Base-by-base conservation (phyloP, 805 yeast species). In the Ogataea philodendri region DNA sequence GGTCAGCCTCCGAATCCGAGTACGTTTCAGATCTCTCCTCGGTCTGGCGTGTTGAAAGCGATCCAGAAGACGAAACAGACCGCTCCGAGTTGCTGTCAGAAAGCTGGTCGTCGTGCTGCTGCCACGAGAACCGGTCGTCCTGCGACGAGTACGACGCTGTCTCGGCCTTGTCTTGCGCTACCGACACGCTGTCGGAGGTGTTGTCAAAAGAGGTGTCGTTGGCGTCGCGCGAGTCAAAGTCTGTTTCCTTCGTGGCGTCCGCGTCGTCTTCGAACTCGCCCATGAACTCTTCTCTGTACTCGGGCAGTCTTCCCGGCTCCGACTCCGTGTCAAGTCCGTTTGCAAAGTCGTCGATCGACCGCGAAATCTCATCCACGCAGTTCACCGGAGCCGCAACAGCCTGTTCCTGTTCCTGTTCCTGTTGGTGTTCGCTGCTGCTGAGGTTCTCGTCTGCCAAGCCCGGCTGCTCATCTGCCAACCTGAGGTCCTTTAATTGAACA, bases 11-110 rank as follows among this genome's bases (percentile, higher is more conserved):
- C 4, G 29, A 26, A 2, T 47, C 51, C 9, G 33, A 37, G 14
- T 31, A 28, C 9, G 24, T 27, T 13, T 37, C 46, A 11, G 23
- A 27, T 15, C 20, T 29, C 7, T 43, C 46, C 11, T 37, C 41
- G 9, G 33, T 9, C 4, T 24, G 40, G 35, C 28, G 21, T 6
- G 57, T 51, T 2, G 55, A 53, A 9, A 49, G 37, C 1, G 55
- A 47, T 2, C 55, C 57, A 2, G 52, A 37, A 6, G 57, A 51
- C n/a, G 43, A 43, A 20, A 24, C 37, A 9, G 31, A 30, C 11
- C 37, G 39, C 3, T 58, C 43, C n/a, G 50, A 32, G 17, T 37
- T 26, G 11, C 27, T 28, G 3, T 24, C 22, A 17, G 39, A 33
- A 14, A 11, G 33, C 22, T 32, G 35, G 28, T 44, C 41, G 20